Base-by-base conservation (phyloP, 1,139 yeast species). In the Geotrichum macrosporum region DNA sequence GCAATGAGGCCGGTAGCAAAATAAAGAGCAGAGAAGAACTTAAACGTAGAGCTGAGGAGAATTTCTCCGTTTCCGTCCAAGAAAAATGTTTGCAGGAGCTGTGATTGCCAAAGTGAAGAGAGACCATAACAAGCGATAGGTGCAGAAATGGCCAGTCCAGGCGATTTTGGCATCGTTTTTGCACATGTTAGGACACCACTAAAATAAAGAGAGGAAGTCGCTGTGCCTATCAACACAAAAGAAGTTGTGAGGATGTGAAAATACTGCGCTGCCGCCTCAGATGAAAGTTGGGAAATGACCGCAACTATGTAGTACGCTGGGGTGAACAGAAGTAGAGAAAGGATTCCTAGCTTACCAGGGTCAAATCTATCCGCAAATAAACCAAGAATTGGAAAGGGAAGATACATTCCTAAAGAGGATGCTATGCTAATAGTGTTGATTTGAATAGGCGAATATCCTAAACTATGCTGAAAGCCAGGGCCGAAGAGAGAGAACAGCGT, bases 91-190 rank as follows among this genome's bases (percentile, higher is more conserved):
- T 62, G 52, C 57, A 63, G 35, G 24, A 64, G 50, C 53, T 67
- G 71, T 10, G 73, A 57, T 49, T 62, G 77, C 50, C 84, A 65
- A 46, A 84, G 68, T 3, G 95, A 78, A 8, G 94, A 82, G 24
- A 87, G 62, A 1, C 97, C 97, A 64, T 84, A 88, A 53, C 84
- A 82, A 0, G 94, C 78, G 3, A 92, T 89, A 0, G 97, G 97
- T 32, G 85, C 74, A 40, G 95, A 83, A 39, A 92, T 87, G 34
- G 95, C 84, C 52, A 89, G 67, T 2, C 95, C 84, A 52, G 85
- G 84, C 41, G 73, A 73, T 31, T 78, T 70, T 0, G 95, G 94
- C 58, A 79, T 84, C 21, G 87, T 76, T 56, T 82, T 80, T 2
- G 96, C 94, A 66, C 96, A 86, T 1, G 94, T 84, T 30, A 88